Evolutionary conservation across 169 alveolate species (phyloP).

Genomic region (Cryptosporidium muris): DNA sequence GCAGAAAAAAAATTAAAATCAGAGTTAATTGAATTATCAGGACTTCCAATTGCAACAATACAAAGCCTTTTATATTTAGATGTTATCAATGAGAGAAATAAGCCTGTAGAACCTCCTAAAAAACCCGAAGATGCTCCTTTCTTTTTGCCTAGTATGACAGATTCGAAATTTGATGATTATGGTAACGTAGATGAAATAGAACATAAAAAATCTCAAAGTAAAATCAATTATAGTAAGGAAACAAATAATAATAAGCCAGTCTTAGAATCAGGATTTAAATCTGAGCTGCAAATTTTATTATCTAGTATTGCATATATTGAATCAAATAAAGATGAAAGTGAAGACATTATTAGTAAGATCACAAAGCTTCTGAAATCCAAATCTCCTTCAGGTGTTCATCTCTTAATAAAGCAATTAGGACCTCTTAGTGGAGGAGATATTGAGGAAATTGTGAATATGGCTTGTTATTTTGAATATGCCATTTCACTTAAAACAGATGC

Average conservation of each 20-base stretch:
- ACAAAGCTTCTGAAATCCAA: slow-evolving; percentile 47
- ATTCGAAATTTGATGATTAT: neutral
- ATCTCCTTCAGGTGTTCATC: slow-evolving; percentile 66
- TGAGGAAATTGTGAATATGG: slow-evolving; percentile 33
- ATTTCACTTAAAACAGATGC: slow-evolving; percentile 29
- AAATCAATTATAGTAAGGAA: neutral
- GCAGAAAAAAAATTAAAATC: neutral
- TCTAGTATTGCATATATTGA: neutral
- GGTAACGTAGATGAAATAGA: neutral
- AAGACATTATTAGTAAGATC: neutral
- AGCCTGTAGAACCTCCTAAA: slow-evolving; percentile 81
- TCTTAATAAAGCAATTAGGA: slow-evolving; percentile 45
- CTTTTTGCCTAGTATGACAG: slow-evolving; percentile 78
- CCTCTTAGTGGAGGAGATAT: slow-evolving; percentile 62
- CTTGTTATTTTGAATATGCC: slow-evolving; percentile 20
- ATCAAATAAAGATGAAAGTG: neutral
- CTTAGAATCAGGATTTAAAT: neutral
- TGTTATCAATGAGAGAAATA: slow-evolving; percentile 84
- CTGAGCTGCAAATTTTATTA: slow-evolving; percentile 32
- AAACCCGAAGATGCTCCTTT: slow-evolving; percentile 86
- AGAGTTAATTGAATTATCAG: slow-evolving; percentile 55
- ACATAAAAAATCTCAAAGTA: neutral
- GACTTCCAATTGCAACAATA: slow-evolving; percentile 57
- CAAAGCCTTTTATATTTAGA: slow-evolving; percentile 75
- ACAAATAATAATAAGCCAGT: neutral